Conservation (phyloP, 495 filamentous ascomycete species). For the Saxophila tyrrhenica region DNA sequence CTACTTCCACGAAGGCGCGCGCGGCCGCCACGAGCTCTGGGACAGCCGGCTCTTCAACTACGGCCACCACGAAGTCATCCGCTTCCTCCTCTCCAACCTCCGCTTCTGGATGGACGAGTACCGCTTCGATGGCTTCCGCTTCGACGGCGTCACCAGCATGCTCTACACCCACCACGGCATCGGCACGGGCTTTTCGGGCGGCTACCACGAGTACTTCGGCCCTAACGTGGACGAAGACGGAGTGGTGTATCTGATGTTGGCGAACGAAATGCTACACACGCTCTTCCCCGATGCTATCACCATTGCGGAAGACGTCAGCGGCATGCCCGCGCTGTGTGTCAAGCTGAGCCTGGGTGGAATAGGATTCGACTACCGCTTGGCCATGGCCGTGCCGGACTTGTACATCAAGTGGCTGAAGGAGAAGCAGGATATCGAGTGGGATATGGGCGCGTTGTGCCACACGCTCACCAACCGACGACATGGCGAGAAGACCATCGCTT, state of each 20-base stretch:
- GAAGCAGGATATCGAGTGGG: slow-evolving; percentile 83
- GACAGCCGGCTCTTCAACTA: slow-evolving; percentile 97
- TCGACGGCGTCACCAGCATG: slow-evolving; percentile 98
- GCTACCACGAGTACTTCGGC: slow-evolving; percentile 98
- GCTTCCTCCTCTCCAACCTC: slow-evolving; percentile 89
- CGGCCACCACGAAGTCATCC: slow-evolving; percentile 81
- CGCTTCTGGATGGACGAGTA: slow-evolving; percentile 99
- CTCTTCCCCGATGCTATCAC: slow-evolving; percentile 80
- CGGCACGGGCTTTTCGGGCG: slow-evolving; percentile 95
- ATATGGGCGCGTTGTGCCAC: slow-evolving; percentile 71
- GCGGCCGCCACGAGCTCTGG: slow-evolving; percentile 84
- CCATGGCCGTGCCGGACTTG: slow-evolving; percentile 97
- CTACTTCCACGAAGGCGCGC: slow-evolving; percentile 83
- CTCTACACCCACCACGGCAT: slow-evolving; percentile 94
- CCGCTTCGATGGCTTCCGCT: slow-evolving; percentile 89
- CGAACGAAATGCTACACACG: slow-evolving; percentile 88
- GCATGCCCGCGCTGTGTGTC: slow-evolving; percentile 91
- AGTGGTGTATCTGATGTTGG: slow-evolving; percentile 89
- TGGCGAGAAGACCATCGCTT: slow-evolving; percentile 97
- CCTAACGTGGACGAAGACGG: slow-evolving; percentile 86
- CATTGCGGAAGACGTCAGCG: slow-evolving; percentile 93
- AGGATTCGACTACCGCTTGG: slow-evolving; percentile 94
- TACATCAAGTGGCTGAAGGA: slow-evolving; percentile 99
- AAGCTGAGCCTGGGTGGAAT: slow-evolving; percentile 76
- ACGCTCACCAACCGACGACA: slow-evolving; percentile 87